Evolutionary conservation across 2,329 filamentous ascomycete genomes (phyloP), one percentile per base, ranked within the genome.

Genomic region (Diplodia sapinea): DNA sequence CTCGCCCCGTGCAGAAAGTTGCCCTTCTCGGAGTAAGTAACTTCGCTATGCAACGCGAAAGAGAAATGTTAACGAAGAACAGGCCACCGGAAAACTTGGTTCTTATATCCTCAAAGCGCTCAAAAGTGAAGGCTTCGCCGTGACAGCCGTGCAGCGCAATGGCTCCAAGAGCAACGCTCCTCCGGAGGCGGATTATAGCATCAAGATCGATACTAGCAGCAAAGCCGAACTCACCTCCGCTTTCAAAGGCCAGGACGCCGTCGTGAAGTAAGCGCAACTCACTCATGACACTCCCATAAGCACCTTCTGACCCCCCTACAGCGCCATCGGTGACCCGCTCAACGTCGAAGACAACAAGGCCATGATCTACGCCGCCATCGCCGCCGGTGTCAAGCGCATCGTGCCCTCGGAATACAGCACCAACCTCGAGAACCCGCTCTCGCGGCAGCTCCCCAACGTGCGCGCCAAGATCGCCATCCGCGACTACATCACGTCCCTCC

Each of bases 331-430:
- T 1, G 33, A 63, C 26, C 56, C 65, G 1, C n/a, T 51, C 51
- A 43, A 13, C n/a, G 11, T 59, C 33, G 8, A 36, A n/a, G 31
- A 40, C n/a, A 36, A 43, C n/a, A 59, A 59, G 17, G 36, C 73
- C 31, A 74, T 78, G 68, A 74, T 77, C 54, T 76, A 79, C 56
- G 77, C 77, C 0, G 76, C 76, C 0, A 66, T 78, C 23, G 72
- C 72, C 6, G 76, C 76, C 6, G 73, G 72, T 3, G 76, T 78
- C 4, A 75, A 74, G 8, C 71, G 77, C 55, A 77, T 71, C 70
- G 77, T 78, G 51, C 72, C 75, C 11, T 76, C 77, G 38, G 77
- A 79, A 52, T 79, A 75, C 63, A 75, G 57, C 40, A 43, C 54
- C 7, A 69, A 71, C 49, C 40, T 62, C 23, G 47, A 70, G 47